Percentiles rank a stretch among this genome's conserved stretches.
phyloP scores from a whole-genome alignment of 225 moss, liverwort and hornwort species.

The Polytrichum commune region DNA sequence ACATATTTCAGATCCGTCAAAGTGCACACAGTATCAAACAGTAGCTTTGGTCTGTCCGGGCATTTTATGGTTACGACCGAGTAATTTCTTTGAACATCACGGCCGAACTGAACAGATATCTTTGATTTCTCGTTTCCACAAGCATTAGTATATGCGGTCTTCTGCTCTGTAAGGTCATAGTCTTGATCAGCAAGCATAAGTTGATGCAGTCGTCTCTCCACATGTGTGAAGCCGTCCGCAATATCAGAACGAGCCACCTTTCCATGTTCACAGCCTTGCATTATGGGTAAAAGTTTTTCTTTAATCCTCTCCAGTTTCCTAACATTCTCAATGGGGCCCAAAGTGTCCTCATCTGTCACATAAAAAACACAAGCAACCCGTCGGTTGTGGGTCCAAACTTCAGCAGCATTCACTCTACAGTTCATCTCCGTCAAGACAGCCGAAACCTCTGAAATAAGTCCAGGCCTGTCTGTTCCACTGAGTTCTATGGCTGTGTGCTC shows the following conservation, averaged over 20 bases:
- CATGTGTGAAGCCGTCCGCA: conserved; percentile 48
- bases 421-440: conserved; percentile 69
- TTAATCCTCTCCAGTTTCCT: conserved; percentile 48
- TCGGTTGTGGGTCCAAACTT: conserved; percentile 92
- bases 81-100: conserved; percentile 43
- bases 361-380: conserved; percentile 89
- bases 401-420: conserved; percentile 82
- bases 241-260: conserved; percentile 39
- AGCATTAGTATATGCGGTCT: neutral
- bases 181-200: conserved; percentile 60
- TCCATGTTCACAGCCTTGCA: conserved; percentile 40
- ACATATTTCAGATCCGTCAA: conserved; percentile 65
- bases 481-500: conserved; percentile 88
- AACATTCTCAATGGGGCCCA: conserved; percentile 64
- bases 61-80: conserved; percentile 48
- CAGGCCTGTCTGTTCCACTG: conserved; percentile 80
- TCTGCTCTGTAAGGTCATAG: conserved; percentile 25
- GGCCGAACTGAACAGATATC: conserved; percentile 31
- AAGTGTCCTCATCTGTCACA: conserved; percentile 74
- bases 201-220: conserved; percentile 60
- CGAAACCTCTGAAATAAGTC: conserved; percentile 78
- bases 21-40: conserved; percentile 69
- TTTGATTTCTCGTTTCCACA: conserved; percentile 17
- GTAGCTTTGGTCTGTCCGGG: conserved; percentile 56
- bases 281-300: conserved; percentile 45